Evolutionary conservation across 306 rosid species (phyloP), one percentile per base, ranked within the genome.

Genomic region (Lupinus albus): DNA sequence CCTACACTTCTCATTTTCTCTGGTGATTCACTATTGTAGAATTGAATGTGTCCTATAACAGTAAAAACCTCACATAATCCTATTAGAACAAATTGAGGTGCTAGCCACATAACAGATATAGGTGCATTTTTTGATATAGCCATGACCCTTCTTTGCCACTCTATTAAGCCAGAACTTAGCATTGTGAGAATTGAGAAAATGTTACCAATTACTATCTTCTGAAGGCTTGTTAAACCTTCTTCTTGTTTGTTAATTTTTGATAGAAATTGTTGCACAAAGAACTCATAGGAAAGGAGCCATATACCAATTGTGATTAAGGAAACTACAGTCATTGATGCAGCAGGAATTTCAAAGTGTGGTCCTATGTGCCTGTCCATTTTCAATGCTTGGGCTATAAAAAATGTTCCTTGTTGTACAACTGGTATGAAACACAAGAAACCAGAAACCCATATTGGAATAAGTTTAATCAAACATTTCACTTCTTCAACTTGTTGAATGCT

Each of bases 401-500:
- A 70, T 5, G 61, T 86, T 44, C 14, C 51, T 18, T 44, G 81
- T 54, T 83, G 88, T 15, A 15, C 20, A 0, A 7, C 12, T 15
- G 81, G 55, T 18, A 84, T 17, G n/a, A 48, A 15, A 73, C 42
- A 71, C 0, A 82, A 8, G 48, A 82, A 49, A 4, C 36, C 15
- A 6, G 84, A 57, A 20, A 48, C 30, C 80, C 81, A 80, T 1
- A 87, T 51, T 12, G 84, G 87, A 20, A 74, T 5, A 0, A 47
- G 0, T 48, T 65, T 21, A 8, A 58, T 3, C 15, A 66, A 7
- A 13, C 68, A 75, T 70, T 77, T 79, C 0, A 79, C 39, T n/a
- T 81, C 84, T 73, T 84, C 89, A 0, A 86, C 85, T n/a, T 82
- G 72, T 39, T 81, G 82, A 2, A 84, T 64, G 72, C 64, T 74